phyloP scores from a whole-genome alignment of 345 rosid species.

The Gossypium anomalum region DNA sequence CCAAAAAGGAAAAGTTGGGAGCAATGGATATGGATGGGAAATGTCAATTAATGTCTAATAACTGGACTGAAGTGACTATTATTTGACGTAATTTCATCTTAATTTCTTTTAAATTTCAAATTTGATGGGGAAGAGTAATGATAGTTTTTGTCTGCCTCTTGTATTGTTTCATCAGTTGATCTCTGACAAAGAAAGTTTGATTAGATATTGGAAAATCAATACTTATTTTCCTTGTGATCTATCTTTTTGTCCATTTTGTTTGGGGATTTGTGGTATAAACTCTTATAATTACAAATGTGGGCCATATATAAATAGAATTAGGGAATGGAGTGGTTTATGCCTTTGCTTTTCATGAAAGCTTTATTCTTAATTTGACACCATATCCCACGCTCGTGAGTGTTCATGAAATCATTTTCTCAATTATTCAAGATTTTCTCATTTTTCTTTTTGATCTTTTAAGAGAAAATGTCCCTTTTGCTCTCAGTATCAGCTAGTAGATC shows the following conservation, averaged over 20 bases:
- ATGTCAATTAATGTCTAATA: not conserved
- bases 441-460: too few species aligned
- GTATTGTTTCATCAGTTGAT: not conserved
- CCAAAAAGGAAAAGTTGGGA: not conserved
- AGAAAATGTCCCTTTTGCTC: too few species aligned
- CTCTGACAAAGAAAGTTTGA: not conserved
- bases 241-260: not conserved
- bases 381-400: not conserved
- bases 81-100: too few species aligned
- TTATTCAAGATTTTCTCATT: not conserved
- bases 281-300: not conserved
- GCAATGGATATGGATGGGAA: not conserved
- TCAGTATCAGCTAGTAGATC: too few species aligned
- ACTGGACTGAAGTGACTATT: not conserved
- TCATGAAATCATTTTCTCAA: not conserved
- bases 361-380: not conserved
- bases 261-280: not conserved
- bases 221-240: not conserved
- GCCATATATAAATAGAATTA: not conserved
- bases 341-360: not conserved
- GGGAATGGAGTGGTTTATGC: not conserved
- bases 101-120: constrained; percentile 7
- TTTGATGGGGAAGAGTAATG: not conserved
- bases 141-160: too few species aligned
- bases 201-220: not conserved